phyloP scores from a whole-genome alignment of 1,139 yeast genomes.

The Schwanniomyces etchellsii region DNA sequence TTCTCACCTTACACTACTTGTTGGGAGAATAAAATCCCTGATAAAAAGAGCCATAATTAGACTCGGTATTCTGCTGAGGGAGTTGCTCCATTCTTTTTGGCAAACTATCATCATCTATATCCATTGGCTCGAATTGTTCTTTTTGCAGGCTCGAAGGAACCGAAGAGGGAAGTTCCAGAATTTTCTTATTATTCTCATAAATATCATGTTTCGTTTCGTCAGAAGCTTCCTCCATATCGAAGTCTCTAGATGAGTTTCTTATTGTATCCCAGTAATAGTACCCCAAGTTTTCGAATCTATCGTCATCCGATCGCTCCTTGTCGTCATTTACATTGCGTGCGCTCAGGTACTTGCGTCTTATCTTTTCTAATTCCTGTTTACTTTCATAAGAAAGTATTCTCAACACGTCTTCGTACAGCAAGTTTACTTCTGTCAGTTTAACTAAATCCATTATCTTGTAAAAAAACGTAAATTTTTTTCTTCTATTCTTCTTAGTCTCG shows the following conservation, averaged over 20 bases:
- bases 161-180: too few species aligned
- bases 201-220: slow-evolving; percentile 6
- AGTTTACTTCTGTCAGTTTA: slow-evolving; percentile 10
- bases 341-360: neutral
- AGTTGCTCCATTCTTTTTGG: neutral
- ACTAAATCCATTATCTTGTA: slow-evolving; percentile 21
- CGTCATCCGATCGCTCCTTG: slow-evolving; percentile 1
- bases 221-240: slow-evolving; percentile 20
- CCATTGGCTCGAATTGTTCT: slow-evolving; percentile 5
- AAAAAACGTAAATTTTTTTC: slow-evolving; percentile 18
- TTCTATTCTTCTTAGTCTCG: slow-evolving; percentile 10
- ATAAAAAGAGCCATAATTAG: slow-evolving; percentile 21
- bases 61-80: slow-evolving; percentile 7
- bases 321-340: slow-evolving; percentile 11
- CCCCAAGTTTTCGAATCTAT: slow-evolving; percentile 12
- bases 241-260: slow-evolving; percentile 15
- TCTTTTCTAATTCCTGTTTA: slow-evolving; percentile 14
- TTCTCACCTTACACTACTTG: too few species aligned
- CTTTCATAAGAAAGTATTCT: slow-evolving; percentile 24
- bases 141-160: slow-evolving; percentile 1
- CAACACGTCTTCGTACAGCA: slow-evolving; percentile 19
- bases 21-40: slow-evolving; percentile 5
- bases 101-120: neutral
- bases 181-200: too few species aligned
- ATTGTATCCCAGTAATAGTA: slow-evolving; percentile 36